Evolutionary conservation across 1,284 basidiomycete species (phyloP), one percentile per base, ranked within the genome.

Genomic region (Irpex rosettiformis): DNA sequence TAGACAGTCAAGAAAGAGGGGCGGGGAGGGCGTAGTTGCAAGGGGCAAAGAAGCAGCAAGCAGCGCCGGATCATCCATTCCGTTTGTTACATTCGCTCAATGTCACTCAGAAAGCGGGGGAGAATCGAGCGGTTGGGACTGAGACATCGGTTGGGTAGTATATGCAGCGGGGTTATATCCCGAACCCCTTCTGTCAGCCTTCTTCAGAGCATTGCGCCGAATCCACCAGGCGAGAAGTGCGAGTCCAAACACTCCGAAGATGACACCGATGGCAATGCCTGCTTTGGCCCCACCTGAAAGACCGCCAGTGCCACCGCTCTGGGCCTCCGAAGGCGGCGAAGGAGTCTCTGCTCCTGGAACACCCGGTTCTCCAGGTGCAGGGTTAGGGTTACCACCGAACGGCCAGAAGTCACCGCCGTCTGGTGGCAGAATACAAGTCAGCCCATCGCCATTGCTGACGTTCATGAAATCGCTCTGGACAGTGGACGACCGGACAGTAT

Each of bases 391-490:
- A 0, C 77, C 77, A 7, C 85, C 85, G 62, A 81, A 88, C 0
- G 88, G 88, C 89, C 88, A 90, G 66, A 76, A 88, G 67, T 84
- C 79, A n/a, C 88, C 88, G 24, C 81, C 82, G 40, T 76, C 72
- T 1, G 87, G 88, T 13, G 88, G 86, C 11, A 81, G 62, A 58
- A 91, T 81, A 63, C 88, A 91, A 5, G 81, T 88, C 52, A 90
- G 70, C 29, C 77, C 77, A 61, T 86, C 77, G 16, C 78, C 85
- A 64, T 85, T 77, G 11, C 72, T 65, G 25, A 88, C 78, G 33
- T 67, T 62, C 61, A 75, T 65, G 62, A 91, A 89, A 61, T 81
- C 75, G 21, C 69, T 55, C 66, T 89, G 88, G 18, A 82, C 66
- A 16, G 69, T 79, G 6, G 78, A 75, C 11, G 68, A 58, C 24